phyloP scores from a whole-genome alignment of 2,329 filamentous ascomycete species.

The Beauveria sp. region DNA sequence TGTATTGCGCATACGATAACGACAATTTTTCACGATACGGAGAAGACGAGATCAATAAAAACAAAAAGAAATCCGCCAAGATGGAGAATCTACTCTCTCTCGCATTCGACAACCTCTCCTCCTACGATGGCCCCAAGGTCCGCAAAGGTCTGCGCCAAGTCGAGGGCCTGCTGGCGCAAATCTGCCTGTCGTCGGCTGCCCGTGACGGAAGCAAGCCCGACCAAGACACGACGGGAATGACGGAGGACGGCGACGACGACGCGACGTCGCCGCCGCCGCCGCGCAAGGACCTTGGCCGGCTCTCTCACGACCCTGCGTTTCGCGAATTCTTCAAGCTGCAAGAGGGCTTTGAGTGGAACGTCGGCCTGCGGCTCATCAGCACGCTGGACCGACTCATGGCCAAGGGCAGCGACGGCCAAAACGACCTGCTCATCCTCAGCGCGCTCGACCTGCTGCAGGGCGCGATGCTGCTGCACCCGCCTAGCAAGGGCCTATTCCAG shows the following conservation, averaged over 20 bases:
- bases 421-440: conserved; percentile 81
- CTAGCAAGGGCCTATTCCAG: conserved; percentile 78
- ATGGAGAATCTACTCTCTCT: conserved; percentile 92
- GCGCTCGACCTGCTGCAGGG: conserved; percentile 87
- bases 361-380: conserved; percentile 74
- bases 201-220: not conserved
- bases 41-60: not conserved
- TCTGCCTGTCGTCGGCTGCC: conserved; percentile 58
- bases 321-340: conserved; percentile 94
- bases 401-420: conserved; percentile 72
- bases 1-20: too few species aligned
- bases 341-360: conserved; percentile 97
- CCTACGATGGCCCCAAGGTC: conserved; percentile 81
- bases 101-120: conserved; percentile 94
- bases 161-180: conserved; percentile 86
- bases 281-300: conserved; percentile 58
- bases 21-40: not conserved
- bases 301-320: conserved; percentile 80
- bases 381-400: conserved; percentile 82
- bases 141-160: conserved; percentile 91
- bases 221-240: not conserved
- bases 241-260: conserved; percentile 20
- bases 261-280: conserved; percentile 24
- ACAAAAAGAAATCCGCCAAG: conserved; percentile 18
- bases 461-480: conserved; percentile 77